Conservation (phyloP, 192 early-diverging fungal genomes). For the Rhizophagus sp. region DNA sequence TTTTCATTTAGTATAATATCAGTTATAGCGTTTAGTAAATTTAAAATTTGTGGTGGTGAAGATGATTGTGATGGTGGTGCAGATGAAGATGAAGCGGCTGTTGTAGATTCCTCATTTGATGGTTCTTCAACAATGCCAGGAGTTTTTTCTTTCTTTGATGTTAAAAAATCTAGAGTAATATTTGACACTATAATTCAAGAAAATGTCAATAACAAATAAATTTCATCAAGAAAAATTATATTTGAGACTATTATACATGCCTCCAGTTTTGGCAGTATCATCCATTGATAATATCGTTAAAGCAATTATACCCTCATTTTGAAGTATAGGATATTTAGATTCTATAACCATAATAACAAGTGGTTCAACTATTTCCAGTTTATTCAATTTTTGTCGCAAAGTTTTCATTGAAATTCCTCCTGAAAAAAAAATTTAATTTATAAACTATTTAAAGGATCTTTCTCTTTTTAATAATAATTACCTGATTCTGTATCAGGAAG, state of each 20-base stretch:
- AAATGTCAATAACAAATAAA: slow-evolving; percentile 16
- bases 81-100: background rate
- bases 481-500: slow-evolving; percentile 19
- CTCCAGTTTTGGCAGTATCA: slow-evolving; percentile 20
- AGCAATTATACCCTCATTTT: slow-evolving; percentile 59
- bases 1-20: slow-evolving; percentile 41
- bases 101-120: slow-evolving; percentile 17
- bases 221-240: background rate
- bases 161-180: slow-evolving; percentile 5
- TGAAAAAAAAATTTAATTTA: background rate
- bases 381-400: slow-evolving; percentile 44
- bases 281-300: slow-evolving; percentile 49
- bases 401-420: slow-evolving; percentile 33
- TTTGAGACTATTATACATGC: background rate
- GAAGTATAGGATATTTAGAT: slow-evolving; percentile 54
- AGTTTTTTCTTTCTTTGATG: slow-evolving; percentile 23
- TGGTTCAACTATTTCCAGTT: slow-evolving; percentile 35
- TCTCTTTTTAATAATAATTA: background rate
- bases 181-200: background rate
- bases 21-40: slow-evolving; percentile 45
- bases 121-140: slow-evolving; percentile 7
- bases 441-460: background rate
- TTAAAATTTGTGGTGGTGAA: slow-evolving; percentile 20
- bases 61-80: background rate
- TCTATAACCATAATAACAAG: slow-evolving; percentile 51